These are phyloP conservation scores for Alternaria hordeiaustralica DNA, from an alignment of 2,329 filamentous ascomycete species.

Conservation along the genomic window DNA sequence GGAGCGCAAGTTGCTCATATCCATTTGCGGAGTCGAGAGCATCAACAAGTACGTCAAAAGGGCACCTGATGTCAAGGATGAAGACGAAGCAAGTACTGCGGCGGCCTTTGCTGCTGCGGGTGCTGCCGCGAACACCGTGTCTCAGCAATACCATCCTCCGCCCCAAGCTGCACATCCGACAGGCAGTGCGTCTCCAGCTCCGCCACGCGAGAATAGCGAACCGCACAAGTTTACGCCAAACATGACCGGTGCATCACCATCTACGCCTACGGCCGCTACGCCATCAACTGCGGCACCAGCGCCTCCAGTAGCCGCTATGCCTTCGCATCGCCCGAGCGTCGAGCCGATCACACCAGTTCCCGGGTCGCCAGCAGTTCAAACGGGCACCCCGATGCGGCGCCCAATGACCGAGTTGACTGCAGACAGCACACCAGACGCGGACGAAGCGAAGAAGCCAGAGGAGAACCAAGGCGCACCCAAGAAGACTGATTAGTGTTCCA, in stretches of 20 bases:
- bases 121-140: constrained; percentile 31
- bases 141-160: constrained; percentile 1
- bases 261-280: constrained; percentile 3
- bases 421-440: constrained; percentile 14
- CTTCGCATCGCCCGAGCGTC: constrained; percentile 41
- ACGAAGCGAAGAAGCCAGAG: constrained; percentile 16
- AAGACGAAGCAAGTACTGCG: constrained; percentile 33
- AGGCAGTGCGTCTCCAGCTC: constrained; percentile 5
- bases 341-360: constrained; percentile 47
- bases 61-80: constrained; percentile 15
- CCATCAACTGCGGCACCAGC: constrained; percentile 13
- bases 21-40: constrained; percentile 33
- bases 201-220: constrained; percentile 13
- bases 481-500: constrained; percentile 10
- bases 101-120: constrained; percentile 45
- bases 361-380: constrained; percentile 41
- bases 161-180: constrained; percentile 5
- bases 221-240: constrained; percentile 39
- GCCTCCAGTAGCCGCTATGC: constrained; percentile 10
- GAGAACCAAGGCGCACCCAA: neutral
- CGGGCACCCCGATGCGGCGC: constrained; percentile 29
- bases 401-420: constrained; percentile 22
- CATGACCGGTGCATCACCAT: constrained; percentile 28
- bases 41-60: constrained; percentile 24
- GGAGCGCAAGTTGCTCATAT: constrained; percentile 32